Conservation (phyloP, 2,329 filamentous ascomycete genomes). For the Penicillium aurantiogriseum region DNA sequence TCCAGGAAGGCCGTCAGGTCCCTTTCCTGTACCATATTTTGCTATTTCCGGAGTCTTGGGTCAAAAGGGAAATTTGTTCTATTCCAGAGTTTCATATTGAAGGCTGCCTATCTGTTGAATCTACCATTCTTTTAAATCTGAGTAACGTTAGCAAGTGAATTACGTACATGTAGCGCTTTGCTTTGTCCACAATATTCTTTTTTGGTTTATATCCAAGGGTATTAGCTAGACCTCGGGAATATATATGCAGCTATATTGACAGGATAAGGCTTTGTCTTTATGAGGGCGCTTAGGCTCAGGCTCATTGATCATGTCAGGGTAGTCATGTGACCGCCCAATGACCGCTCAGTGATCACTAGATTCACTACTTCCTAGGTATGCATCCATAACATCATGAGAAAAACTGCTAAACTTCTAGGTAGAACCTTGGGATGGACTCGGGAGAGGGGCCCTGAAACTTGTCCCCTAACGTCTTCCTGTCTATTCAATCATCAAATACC, state of each 20-base stretch:
- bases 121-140: conserved; percentile 6
- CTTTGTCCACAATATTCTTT: background rate
- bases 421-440: too few relatives aligned
- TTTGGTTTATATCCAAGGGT: background rate
- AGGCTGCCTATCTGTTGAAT: conserved; percentile 19
- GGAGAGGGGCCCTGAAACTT: too few relatives aligned
- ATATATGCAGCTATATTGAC: background rate
- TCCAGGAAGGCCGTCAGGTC: conserved; percentile 27
- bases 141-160: background rate
- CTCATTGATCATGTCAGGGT: background rate
- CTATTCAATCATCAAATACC: too few relatives aligned
- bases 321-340: background rate
- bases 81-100: conserved; percentile 28
- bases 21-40: conserved; percentile 45
- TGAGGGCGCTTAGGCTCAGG: background rate
- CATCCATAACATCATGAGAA: too few relatives aligned
- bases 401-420: too few relatives aligned
- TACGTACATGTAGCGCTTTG: background rate
- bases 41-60: conserved; percentile 40
- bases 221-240: background rate
- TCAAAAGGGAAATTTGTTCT: conserved; percentile 37
- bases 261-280: background rate
- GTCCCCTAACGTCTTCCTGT: too few relatives aligned
- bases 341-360: too few relatives aligned
- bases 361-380: too few relatives aligned